Percentiles rank a stretch among this genome's conserved stretches.
Evolutionary conservation across 495 filamentous ascomycete species (phyloP).

Genomic region (Aspergillus sclerotiicarbonarius): DNA sequence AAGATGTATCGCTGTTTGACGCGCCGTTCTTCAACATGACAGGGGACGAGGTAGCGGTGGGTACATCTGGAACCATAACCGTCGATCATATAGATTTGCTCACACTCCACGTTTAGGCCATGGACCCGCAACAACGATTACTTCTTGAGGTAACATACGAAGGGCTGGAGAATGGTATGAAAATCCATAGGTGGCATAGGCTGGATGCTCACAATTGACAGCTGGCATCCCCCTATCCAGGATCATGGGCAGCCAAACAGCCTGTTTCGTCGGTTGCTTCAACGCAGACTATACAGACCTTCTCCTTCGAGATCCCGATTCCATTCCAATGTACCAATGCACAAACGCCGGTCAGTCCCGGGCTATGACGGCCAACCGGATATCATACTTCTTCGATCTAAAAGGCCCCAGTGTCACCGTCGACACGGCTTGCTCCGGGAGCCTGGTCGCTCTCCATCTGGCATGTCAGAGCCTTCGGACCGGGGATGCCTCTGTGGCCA

Average conservation of each 20-base stretch:
- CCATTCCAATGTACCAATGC: slow-evolving; percentile 19
- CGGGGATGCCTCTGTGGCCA: slow-evolving; percentile 43
- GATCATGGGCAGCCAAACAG: slow-evolving; percentile 7
- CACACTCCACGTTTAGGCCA: slow-evolving; percentile 6
- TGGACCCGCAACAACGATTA: slow-evolving; percentile 44
- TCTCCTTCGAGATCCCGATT: slow-evolving; percentile 16
- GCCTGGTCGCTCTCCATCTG: slow-evolving; percentile 50
- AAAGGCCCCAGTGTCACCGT: slow-evolving; percentile 42
- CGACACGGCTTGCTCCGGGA: slow-evolving; percentile 53
- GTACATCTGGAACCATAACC: not conserved
- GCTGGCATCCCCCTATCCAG: slow-evolving; percentile 30
- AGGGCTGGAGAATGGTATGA: slow-evolving; percentile 41
- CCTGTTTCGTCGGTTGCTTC: slow-evolving; percentile 7
- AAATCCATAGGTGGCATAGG: not conserved
- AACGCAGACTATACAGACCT: slow-evolving; percentile 8
- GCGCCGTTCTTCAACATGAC: slow-evolving; percentile 54
- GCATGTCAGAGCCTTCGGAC: slow-evolving; percentile 45
- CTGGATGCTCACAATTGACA: not conserved
- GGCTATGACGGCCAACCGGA: slow-evolving; percentile 41
- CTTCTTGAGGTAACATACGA: slow-evolving; percentile 59
- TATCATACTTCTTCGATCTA: slow-evolving; percentile 46
- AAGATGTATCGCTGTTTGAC: slow-evolving; percentile 54
- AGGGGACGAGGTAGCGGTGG: slow-evolving; percentile 44
- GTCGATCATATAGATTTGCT: not conserved
- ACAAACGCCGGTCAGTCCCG: slow-evolving; percentile 18